Conservation (phyloP, 2,329 filamentous ascomycete genomes). For the Xenosphaeropsis pyriputrescens region DNA sequence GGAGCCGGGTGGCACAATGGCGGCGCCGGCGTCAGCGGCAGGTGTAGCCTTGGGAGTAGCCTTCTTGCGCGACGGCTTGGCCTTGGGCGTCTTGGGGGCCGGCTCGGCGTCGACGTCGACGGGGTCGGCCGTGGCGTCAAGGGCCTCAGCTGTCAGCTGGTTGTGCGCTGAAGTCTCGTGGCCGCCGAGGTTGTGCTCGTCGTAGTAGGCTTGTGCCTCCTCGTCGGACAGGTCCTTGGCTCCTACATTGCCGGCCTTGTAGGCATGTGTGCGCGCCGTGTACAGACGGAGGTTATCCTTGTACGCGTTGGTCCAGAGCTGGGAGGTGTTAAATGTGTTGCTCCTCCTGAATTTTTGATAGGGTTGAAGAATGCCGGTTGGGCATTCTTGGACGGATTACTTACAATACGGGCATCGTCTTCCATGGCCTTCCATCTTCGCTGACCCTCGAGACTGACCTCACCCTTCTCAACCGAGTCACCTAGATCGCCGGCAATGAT, state of each 20-base stretch:
- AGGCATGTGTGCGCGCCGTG: slow-evolving; percentile 49
- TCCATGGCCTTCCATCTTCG: slow-evolving; percentile 72
- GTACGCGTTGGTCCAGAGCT: slow-evolving; percentile 48
- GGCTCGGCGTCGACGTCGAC: slow-evolving; percentile 28
- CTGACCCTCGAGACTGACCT: slow-evolving; percentile 78
- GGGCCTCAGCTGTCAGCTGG: slow-evolving; percentile 36
- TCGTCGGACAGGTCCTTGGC: slow-evolving; percentile 48
- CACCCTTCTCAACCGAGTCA: slow-evolving; percentile 63
- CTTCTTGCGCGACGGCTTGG: slow-evolving; percentile 23
- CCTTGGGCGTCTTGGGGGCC: slow-evolving; percentile 40
- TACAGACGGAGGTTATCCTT: slow-evolving; percentile 53
- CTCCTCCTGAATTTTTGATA: background rate
- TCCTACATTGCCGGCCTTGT: slow-evolving; percentile 41
- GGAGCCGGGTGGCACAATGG: slow-evolving; percentile 7
- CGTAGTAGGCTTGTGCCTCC: slow-evolving; percentile 45
- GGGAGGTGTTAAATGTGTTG: slow-evolving; percentile 1
- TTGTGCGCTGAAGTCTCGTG: slow-evolving; percentile 22
- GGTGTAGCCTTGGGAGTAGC: slow-evolving; percentile 20
- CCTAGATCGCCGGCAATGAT: slow-evolving; percentile 72
- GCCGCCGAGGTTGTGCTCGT: slow-evolving; percentile 39
- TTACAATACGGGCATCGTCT: slow-evolving; percentile 51
- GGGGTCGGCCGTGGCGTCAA: slow-evolving; percentile 14
- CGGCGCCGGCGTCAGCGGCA: slow-evolving; percentile 24
- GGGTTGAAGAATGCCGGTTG: background rate
- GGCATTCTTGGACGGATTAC: slow-evolving; percentile 5